A percentile compares a stretch with the other conserved stretches of the same genome.
Evolutionary conservation across 2,329 filamentous ascomycete species (phyloP).

Genomic region (Hymenoscyphus linearis): DNA sequence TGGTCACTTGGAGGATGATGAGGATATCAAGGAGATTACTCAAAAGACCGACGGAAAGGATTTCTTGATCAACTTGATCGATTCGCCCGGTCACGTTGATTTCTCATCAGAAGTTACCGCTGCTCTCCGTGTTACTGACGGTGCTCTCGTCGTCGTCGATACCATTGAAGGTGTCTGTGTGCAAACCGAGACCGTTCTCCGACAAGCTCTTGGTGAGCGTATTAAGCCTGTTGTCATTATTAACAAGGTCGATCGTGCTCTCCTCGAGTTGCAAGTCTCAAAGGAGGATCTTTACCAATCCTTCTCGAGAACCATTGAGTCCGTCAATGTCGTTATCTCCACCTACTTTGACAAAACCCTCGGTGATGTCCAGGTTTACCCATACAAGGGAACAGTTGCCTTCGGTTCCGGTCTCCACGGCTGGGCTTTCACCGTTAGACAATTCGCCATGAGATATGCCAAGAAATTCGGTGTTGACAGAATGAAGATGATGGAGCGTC

Average conservation of each 20-base stretch:
- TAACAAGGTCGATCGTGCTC: constrained; percentile 99
- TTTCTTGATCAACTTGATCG: constrained; percentile 99
- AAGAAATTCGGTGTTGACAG: constrained; percentile 99
- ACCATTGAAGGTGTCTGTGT: constrained; percentile 99
- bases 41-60: constrained; percentile 85
- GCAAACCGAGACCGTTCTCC: constrained; percentile 98
- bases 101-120: constrained; percentile 99
- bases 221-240: constrained; percentile 99
- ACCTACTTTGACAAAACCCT: constrained; percentile 97
- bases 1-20: constrained; percentile 70
- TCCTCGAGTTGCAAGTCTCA: constrained; percentile 95
- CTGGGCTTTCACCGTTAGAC: constrained; percentile 98
- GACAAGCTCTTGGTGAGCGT: constrained; percentile 98
- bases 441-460: constrained; percentile 92
- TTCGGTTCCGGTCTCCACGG: constrained; percentile 99
- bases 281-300: constrained; percentile 99
- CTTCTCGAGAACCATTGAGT: constrained; percentile 99
- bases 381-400: constrained; percentile 93
- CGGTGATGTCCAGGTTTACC: constrained; percentile 98
- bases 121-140: constrained; percentile 98
- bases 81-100: constrained; percentile 99
- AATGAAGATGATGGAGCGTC: constrained; percentile 99
- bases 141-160: constrained; percentile 99
- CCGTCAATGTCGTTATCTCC: constrained; percentile 99
- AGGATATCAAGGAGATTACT: constrained; percentile 87